phyloP scores from a whole-genome alignment of 1,139 yeast genomes.

The Ogataea hybrid region DNA sequence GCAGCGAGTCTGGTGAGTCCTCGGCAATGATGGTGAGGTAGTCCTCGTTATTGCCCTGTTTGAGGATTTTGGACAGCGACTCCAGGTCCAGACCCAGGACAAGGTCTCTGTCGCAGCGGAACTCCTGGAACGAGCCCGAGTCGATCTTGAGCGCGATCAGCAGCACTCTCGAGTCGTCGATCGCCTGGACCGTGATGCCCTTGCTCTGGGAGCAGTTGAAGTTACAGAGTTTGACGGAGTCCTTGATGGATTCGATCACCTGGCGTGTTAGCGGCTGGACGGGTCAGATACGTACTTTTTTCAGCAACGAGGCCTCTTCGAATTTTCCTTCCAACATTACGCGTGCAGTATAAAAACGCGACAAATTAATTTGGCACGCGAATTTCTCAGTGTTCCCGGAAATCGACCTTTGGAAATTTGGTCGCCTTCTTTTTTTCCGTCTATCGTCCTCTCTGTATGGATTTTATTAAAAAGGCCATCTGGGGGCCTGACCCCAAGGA shows the following conservation, averaged over 20 bases:
- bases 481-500: constrained; percentile 98
- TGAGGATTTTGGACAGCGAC: constrained; percentile 81
- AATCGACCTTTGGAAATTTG: constrained; percentile 2
- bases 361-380: constrained; percentile 5
- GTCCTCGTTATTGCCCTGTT: constrained; percentile 90
- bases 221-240: constrained; percentile 91
- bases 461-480: constrained; percentile 72
- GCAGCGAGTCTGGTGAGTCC: constrained; percentile 81
- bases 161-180: constrained; percentile 95
- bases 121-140: constrained; percentile 85
- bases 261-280: constrained; percentile 18
- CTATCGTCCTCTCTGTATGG: constrained; percentile 42
- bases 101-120: constrained; percentile 93
- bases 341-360: constrained; percentile 11
- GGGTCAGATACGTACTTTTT: constrained; percentile 48
- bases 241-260: constrained; percentile 90
- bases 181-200: constrained; percentile 96
- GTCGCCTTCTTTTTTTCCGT: background rate
- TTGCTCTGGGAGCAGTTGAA: constrained; percentile 87
- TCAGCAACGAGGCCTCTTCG: constrained; percentile 87
- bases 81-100: constrained; percentile 91
- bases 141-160: constrained; percentile 87
- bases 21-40: constrained; percentile 87
- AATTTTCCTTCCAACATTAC: constrained; percentile 95
- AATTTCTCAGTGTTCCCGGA: background rate